Base-by-base conservation (phyloP, 352 stramenopile genomes). In the Phytophthora palmivora region DNA sequence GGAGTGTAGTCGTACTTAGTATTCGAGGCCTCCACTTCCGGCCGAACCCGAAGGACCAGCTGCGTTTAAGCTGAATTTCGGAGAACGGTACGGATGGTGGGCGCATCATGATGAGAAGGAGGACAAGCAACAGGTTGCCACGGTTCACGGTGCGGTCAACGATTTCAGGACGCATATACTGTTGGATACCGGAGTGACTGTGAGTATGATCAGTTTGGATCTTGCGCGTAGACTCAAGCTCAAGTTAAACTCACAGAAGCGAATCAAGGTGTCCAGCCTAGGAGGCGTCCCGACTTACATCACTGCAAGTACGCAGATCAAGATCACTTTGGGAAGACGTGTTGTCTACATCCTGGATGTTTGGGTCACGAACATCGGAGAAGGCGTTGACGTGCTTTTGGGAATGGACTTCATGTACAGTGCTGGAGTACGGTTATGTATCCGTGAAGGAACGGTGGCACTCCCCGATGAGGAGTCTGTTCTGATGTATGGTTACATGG, bases 361-460 rank as follows among this genome's bases (percentile, higher is more conserved):
- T 0, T 74, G 58, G 58, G 22, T 58, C 0, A 59, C 41, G 0
- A 74, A 77, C 33, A 58, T 76, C 9, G 67, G 59, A 4, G 43
- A 71, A 26, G 72, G 64, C 1, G 44, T 74, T 18, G 58, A 76
- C 6, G 67, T 52, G 9, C 38, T 76, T 0, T 41, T 79, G 0
- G 61, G 70, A 0, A 68, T 73, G 53, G 44, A 76, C 12, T 79
- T 76, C 47, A 77, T 77, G 59, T 26, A 55, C 4, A n/a, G 21
- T 11, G 37, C 55, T 19, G 66, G 62, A 2, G 51, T 79, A 1
- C 26, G 63, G 5, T 28, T 69, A 0, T 49, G 48, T n/a, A 34
- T 47, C 0, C 24, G 52, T 4, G 61, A 75, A n/a, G 47, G 58
- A 1, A 8, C 51, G 6, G 41, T 60, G 3, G 18, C 36, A 24